Base-by-base conservation (phyloP, 345 rosid genomes). In the Crucihimalaya himalaica region DNA sequence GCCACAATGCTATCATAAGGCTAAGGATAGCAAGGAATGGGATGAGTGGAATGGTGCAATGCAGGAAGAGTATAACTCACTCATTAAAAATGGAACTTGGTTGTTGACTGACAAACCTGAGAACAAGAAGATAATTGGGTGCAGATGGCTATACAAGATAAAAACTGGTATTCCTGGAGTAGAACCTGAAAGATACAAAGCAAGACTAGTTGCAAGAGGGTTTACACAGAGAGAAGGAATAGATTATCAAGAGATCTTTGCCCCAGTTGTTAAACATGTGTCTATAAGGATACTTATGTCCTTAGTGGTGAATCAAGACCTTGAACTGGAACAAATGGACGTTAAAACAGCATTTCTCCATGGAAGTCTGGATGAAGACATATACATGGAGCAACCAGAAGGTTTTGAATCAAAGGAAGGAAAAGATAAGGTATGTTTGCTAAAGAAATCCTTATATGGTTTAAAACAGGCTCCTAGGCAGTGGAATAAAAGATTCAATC, bases 21-120 rank as follows among this genome's bases (percentile, higher is more conserved):
- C 47, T 5, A 2, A 4, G 0, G 1, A 42, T 2, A 18, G 15
- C 2, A 5, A 42, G 5, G 3, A 42, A 0, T 42, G 18, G 47
- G 7, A 4, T 4, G 4, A 0, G 2, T 46, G 51, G 51, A 46
- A 8, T n/a, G 51, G 11, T 0, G 51, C 51, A 2, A n/a, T n/a
- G 4, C 0, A 4, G 0, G 50, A 45, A 16, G 21, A 45, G n/a
- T n/a, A n/a, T n/a, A 16, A 45, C 16, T 21, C 4, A 45, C 2
- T 45, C 50, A 0, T 3, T n/a, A 45, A 45, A 4, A 45, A 45
- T 16, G 11, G 10, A 2, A 46, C 51, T 0, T 46, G 51, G 51
- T 0, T 2, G 0, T 1, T 46, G 0, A 12, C 16, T 0, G 5
- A 46, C 1, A 46, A 4, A 16, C 51, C 51, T 0, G 8, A 16